Evolutionary conservation across 2,329 filamentous ascomycete genomes (phyloP), one percentile per base, ranked within the genome.

Genomic region (Chrysoporthe deuterocubensis): DNA sequence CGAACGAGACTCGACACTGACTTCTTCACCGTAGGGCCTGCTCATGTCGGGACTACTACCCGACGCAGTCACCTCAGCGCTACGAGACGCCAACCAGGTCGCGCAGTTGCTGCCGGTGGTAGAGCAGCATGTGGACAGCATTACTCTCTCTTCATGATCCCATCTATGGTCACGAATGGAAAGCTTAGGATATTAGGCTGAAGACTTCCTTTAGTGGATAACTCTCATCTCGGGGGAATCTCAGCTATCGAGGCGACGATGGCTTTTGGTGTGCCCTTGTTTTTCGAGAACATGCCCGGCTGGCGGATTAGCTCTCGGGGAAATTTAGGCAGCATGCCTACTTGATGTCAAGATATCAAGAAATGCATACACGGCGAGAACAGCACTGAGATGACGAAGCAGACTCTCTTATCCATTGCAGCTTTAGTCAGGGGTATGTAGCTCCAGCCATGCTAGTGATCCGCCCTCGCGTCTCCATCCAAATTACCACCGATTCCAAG

Each of bases 31-130:
- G 13, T 67, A 88, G 85, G 81, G 79, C 63, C 77, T 89, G 4
- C 75, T 81, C 67, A 81, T 81, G 75, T 80, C 81, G 2, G 86
- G 86, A 2, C 76, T 81, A 46, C 73, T 83, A 58, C 88, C 90
- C 3, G 91, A 95, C 74, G 93, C 94, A 75, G 85, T 94, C 32
- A 90, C 92, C 1, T 86, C 92, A 52, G 86, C 91, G 34, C 83
- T 97, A 80, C 85, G 94, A 73, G 93, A 97, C 78, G 87, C 93
- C 1, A 96, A 96, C 74, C 84, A 89, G 65, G 81, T 97, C 54
- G 88, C 88, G 16, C 86, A 89, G 40, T 75, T 93, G 54, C 78
- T 97, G 59, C 90, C 89, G 2, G 80, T 92, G 5, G 87, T 94
- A n/a, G 89, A 92, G 66, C 88, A 89, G 66, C 85, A 77, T 40